Base-by-base conservation (phyloP, 2,329 filamentous ascomycete genomes). In the Leptographium galeiforme region DNA sequence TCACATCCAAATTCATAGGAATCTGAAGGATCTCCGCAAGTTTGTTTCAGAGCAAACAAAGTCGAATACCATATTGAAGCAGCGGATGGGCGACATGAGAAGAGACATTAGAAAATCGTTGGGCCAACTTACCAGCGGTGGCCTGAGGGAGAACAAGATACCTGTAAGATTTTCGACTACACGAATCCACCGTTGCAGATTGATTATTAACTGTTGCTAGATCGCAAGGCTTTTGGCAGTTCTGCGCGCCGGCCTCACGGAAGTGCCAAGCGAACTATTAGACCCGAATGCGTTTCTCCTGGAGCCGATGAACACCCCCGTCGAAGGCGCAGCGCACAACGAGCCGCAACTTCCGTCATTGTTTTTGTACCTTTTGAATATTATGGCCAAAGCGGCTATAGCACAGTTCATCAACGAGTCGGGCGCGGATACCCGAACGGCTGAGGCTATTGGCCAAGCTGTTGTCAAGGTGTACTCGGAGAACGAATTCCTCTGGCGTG, bases 381-480 rank as follows among this genome's bases (percentile, higher is more conserved):
- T 82, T 46, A 79, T 90, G 56, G 70, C 81, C 57, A 91, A 91
- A 65, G 71, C 72, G 4, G 70, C 86, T 46, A 73, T 90, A 53
- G 73, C 75, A 11, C 84, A 87, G 58, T 81, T 82, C 59, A 72
- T 81, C 57, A 74, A 72, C 55, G 82, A 86, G 65, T 81, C 78
- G 25, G 73, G 74, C 2, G 73, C 78, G 8, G 74, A 77, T 38
- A 73, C 77, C 0, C 74, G 75, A 52, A 74, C 76, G 16, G 87
- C 87, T 11, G 84, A 89, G 60, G 81, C 85, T 0, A 75, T 91
- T 39, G 87, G 87, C 33, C 76, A 89, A 18, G 70, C 87, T 11
- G 74, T 81, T 0, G 84, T 82, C 11, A 77, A 80, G 56, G 75
- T 89, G 30, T 88, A 90, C 62, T 81, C 85, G 1, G 74, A 78